phyloP scores from a whole-genome alignment of 2,329 filamentous ascomycete species.

The Lachnellula suecica region DNA sequence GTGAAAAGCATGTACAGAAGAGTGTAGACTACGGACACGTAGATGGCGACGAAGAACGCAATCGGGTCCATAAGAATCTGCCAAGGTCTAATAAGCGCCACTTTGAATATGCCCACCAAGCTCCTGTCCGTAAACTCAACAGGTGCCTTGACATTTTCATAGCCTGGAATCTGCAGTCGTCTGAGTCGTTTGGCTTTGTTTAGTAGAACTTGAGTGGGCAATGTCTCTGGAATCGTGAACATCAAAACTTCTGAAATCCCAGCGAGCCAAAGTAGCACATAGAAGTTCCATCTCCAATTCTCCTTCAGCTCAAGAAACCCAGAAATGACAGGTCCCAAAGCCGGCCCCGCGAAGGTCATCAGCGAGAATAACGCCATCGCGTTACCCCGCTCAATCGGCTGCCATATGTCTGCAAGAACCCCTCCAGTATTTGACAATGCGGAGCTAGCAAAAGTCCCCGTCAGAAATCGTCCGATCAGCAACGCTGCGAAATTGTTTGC shows the following conservation, averaged over 20 bases:
- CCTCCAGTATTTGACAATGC: slow-evolving; percentile 62
- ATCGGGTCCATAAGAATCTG: slow-evolving; percentile 85
- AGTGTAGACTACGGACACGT: slow-evolving; percentile 59
- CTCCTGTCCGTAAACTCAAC: slow-evolving; percentile 61
- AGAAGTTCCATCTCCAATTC: slow-evolving; percentile 54
- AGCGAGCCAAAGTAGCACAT: slow-evolving; percentile 45
- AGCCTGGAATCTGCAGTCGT: slow-evolving; percentile 46
- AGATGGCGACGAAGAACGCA: slow-evolving; percentile 77
- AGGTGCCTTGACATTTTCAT: slow-evolving; percentile 52
- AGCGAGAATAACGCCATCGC: slow-evolving; percentile 65
- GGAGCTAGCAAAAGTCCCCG: slow-evolving; percentile 59
- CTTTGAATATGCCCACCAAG: slow-evolving; percentile 62
- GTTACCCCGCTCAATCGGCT: slow-evolving; percentile 50
- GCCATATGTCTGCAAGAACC: slow-evolving; percentile 62
- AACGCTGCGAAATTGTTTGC: slow-evolving; percentile 57
- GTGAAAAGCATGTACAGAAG: slow-evolving; percentile 32
- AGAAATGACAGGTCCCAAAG: slow-evolving; percentile 41
- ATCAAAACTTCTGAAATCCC: slow-evolving; percentile 42
- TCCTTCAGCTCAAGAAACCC: slow-evolving; percentile 56
- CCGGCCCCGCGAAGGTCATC: slow-evolving; percentile 61
- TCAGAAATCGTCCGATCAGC: slow-evolving; percentile 66
- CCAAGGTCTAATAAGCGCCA: slow-evolving; percentile 85
- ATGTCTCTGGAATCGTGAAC: slow-evolving; percentile 59
- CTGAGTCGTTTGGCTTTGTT: slow-evolving; percentile 54
- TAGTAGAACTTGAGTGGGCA: slow-evolving; percentile 49